Evolutionary conservation across 2,329 filamentous ascomycete species (phyloP), one percentile per base, ranked within the genome.

Genomic region (Trichoderma asperellum): DNA sequence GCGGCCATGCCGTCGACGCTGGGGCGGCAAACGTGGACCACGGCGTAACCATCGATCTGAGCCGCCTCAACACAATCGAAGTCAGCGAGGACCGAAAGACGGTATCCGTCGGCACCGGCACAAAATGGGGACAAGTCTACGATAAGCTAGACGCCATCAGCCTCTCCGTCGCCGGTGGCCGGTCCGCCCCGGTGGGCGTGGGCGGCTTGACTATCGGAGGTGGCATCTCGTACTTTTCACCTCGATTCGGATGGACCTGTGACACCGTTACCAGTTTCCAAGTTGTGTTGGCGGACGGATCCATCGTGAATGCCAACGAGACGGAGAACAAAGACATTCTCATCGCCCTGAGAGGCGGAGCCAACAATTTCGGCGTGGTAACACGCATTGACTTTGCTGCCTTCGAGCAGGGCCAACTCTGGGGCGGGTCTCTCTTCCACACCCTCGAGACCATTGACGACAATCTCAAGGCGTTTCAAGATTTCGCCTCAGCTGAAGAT

Each of bases 331-430:
- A 74, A 0, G 82, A 84, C 52, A 76, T 85, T 0, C 84, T 77
- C 73, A 80, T 77, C 72, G 83, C 83, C 3, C 76, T 85, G 0
- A 79, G 81, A 40, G 83, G 82, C 10, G 84, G 84, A 4, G 82
- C 81, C 10, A 76, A 77, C 43, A 84, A 83, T 72, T 82, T 82
- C 64, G 81, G 80, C 47, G 74, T 78, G 40, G 73, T 76, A 21
- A 74, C 79, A 1, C 71, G 70, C 69, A 72, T 77, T 35, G 73
- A 75, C 34, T 57, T 77, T 43, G 59, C 72, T 24, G 75, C 77
- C 0, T 71, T 71, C 29, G 47, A 66, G 56, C 60, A 66, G 12
- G 70, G 53, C 1, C 57, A 71, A 16, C 52, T 76, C n/a, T 76
- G 74, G 74, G 74, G 74, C 11, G 84, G 84, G 5, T 55, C 61